Evolutionary conservation across 345 rosid species (phyloP), one percentile per base, ranked within the genome.

Genomic region (Corymbia maculata): DNA sequence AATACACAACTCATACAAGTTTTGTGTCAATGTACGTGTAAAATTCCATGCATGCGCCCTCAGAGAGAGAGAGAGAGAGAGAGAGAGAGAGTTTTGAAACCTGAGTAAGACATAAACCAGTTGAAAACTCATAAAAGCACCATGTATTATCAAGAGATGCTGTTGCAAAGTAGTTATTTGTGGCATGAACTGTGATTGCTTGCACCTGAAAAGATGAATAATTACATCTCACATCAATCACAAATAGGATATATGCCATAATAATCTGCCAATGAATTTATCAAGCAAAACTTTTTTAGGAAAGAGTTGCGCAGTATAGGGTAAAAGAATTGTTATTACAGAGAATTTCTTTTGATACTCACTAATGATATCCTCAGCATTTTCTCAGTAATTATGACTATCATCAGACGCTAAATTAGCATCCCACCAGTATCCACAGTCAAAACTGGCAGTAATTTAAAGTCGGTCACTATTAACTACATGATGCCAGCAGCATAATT

Each of bases 181-280:
- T 98, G 89, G 99, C 98, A 92, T 97, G 99, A 66, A 96, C 97
- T 30, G 98, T 95, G 80, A 98, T 98, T 89, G 98, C 99, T 94
- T 95, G 97, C 88, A 98, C 99, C 99, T 98, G 84, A 95, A 86
- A 84, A 90, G 89, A 51, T 59, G 88, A 30, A 51, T 90, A 51
- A 87, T 36, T 53, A 86, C 86, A 79, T 84, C 11, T 64, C 84
- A 86, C 51, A 61, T 53, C 44, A 64, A 86, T 49, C 45, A 82
- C 50, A 53, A 89, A 61, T 16, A 45, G n/a, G 51, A 13, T 79
- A 10, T 12, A 70, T 10, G 49, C 70, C 57, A 87, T 59, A 47
- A 66, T 32, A 55, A 36, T 51, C n/a, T 12, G n/a, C 49, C 66
- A 55, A 36, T 19, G 2, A 59, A 16, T 51, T 19, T 52, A n/a